Conservation (phyloP, 83 land plant species). For the Picea abies region DNA sequence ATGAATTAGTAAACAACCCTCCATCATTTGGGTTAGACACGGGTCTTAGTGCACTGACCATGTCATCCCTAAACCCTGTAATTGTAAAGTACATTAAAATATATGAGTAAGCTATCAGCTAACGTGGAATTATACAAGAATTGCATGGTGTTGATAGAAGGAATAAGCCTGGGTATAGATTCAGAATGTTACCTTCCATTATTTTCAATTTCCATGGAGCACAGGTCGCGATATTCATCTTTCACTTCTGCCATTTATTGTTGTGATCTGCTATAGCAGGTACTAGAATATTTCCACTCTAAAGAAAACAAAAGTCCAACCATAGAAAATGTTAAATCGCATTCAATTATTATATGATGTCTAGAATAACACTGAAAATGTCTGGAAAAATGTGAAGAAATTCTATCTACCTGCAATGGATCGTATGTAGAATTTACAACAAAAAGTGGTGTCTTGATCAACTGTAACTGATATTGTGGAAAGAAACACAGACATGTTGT, state of each 20-base stretch:
- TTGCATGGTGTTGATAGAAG: no score
- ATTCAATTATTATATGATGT: no score
- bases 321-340: no score
- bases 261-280: no score
- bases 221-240: no score
- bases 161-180: no score
- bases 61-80: constrained; percentile 41
- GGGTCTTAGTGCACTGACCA: constrained; percentile 32
- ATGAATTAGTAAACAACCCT: constrained; percentile 41
- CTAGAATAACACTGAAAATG: no score
- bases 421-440: constrained; percentile 27
- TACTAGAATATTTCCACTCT: neutral
- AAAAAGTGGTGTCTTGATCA: constrained; percentile 49
- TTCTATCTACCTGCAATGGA: constrained; percentile 42
- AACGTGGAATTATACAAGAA: no score
- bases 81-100: neutral
- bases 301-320: no score
- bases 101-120: no score
- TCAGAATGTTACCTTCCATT: constrained; percentile 25
- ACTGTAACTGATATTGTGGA: constrained; percentile 42
- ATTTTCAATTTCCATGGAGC: constrained; percentile 16
- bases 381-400: no score
- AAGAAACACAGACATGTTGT: constrained; percentile 22
- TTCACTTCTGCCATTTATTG: no score
- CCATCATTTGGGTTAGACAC: constrained; percentile 19